Evolutionary conservation across 441 rosid species (phyloP).

Genomic region (Manihot esculenta): DNA sequence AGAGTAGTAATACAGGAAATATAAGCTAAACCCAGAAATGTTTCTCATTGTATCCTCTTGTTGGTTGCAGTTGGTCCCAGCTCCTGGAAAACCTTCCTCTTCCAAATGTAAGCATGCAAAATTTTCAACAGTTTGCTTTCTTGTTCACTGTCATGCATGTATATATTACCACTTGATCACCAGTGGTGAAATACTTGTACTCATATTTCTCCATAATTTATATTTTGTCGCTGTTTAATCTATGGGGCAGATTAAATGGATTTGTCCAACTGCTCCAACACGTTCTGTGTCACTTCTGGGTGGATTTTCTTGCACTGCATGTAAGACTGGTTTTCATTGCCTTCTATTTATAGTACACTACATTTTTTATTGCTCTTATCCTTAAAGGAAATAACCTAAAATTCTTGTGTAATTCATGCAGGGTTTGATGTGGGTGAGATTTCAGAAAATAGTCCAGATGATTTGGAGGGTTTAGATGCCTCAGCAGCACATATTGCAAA

Average conservation of each 20-base stretch:
- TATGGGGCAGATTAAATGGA: constrained; percentile 84
- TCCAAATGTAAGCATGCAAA: constrained; percentile 74
- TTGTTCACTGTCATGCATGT: not conserved
- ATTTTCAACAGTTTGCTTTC: not conserved
- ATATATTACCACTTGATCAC: not conserved
- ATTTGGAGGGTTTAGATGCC: constrained; percentile 85
- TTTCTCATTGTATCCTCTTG: constrained; percentile 36
- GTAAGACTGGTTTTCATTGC: constrained; percentile 39
- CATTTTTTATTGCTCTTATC: not conserved
- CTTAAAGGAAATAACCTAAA: not conserved
- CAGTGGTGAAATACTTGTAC: not conserved
- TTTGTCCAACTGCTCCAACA: constrained; percentile 95
- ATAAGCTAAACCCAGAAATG: constrained; percentile 1
- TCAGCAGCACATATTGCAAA: constrained; percentile 87
- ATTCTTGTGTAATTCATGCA: constrained; percentile 24
- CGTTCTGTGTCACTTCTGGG: constrained; percentile 75
- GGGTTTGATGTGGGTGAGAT: constrained; percentile 93
- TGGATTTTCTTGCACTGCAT: constrained; percentile 92
- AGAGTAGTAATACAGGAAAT: not conserved
- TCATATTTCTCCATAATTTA: not conserved
- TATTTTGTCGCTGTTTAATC: constrained; percentile 7
- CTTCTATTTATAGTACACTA: not conserved
- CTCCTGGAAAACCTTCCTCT: constrained; percentile 84
- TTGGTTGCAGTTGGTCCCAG: constrained; percentile 82
- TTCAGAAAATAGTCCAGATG: constrained; percentile 73